Conservation (phyloP, 352 stramenopile species). For the Elongisporangium undulatum region DNA sequence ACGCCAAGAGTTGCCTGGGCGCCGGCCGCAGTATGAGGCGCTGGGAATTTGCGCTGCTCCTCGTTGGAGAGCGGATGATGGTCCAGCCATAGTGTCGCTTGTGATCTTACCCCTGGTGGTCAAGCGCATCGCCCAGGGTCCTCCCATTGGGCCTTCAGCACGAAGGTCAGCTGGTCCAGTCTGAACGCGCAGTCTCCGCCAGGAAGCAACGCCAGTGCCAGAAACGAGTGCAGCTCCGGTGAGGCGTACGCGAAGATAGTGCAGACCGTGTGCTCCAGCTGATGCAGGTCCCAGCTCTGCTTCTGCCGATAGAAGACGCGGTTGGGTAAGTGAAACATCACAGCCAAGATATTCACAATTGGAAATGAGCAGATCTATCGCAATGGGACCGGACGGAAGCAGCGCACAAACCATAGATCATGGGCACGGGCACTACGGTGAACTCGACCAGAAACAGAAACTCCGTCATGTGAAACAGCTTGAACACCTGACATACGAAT, state of each 20-base stretch:
- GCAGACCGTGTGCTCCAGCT: constrained; percentile 7
- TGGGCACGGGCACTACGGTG: constrained; percentile 15
- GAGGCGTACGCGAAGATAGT: constrained; percentile 20
- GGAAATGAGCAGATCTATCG: neutral
- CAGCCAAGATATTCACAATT: constrained; percentile 6
- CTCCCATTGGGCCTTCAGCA: constrained; percentile 15
- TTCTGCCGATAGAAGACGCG: constrained; percentile 16
- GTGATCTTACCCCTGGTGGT: too few species aligned
- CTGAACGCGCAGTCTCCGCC: constrained; percentile 14
- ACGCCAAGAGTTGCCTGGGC: too few species aligned
- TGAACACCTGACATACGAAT: constrained; percentile 11
- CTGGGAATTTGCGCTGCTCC: too few species aligned
- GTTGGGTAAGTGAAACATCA: constrained; percentile 15
- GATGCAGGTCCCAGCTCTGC: constrained; percentile 1
- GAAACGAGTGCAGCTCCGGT: constrained; percentile 25
- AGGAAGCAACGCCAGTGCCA: constrained; percentile 20
- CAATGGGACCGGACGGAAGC: neutral
- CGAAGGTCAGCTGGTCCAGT: constrained; percentile 16
- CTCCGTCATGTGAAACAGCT: constrained; percentile 16
- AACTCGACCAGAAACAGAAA: constrained; percentile 21
- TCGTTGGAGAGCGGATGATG: too few species aligned
- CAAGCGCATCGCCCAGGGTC: too few species aligned
- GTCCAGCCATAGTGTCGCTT: too few species aligned
- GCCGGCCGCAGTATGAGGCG: too few species aligned
- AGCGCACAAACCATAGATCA: constrained; percentile 12